A percentile compares a stretch with the other conserved stretches of the same genome.
Evolutionary conservation across 306 rosid species (phyloP).

Genomic region (Dryas octopetala): DNA sequence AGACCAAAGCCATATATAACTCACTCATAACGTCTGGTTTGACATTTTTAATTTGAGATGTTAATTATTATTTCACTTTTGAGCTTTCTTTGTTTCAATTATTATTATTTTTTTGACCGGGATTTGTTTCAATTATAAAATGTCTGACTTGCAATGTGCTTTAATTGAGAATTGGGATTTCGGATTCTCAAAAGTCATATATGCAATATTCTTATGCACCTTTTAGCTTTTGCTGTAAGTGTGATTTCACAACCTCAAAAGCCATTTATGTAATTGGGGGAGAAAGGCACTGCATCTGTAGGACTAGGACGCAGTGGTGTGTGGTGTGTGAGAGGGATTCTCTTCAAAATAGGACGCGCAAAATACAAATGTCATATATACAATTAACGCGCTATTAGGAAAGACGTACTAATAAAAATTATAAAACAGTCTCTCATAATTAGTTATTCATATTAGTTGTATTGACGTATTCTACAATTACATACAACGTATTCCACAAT

Average conservation of each 20-base stretch:
- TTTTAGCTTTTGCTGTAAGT: not conserved
- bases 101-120: no score
- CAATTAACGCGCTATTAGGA: no score
- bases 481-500: no score
- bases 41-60: not conserved
- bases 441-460: no score
- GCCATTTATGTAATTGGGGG: not conserved
- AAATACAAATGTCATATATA: no score
- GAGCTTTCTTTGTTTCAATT: not conserved
- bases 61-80: not conserved
- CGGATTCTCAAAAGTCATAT: not conserved
- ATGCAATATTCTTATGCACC: not conserved
- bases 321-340: no score
- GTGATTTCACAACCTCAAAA: slow-evolving; percentile 7
- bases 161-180: slow-evolving; percentile 2
- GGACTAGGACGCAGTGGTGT: no score
- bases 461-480: no score
- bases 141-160: no score
- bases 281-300: not conserved
- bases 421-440: no score
- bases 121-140: not conserved
- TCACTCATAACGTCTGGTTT: not conserved
- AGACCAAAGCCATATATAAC: not conserved
- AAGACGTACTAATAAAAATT: no score
- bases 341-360: no score